Conservation (phyloP, 1,284 basidiomycete species). For the Cerrena zonata region DNA sequence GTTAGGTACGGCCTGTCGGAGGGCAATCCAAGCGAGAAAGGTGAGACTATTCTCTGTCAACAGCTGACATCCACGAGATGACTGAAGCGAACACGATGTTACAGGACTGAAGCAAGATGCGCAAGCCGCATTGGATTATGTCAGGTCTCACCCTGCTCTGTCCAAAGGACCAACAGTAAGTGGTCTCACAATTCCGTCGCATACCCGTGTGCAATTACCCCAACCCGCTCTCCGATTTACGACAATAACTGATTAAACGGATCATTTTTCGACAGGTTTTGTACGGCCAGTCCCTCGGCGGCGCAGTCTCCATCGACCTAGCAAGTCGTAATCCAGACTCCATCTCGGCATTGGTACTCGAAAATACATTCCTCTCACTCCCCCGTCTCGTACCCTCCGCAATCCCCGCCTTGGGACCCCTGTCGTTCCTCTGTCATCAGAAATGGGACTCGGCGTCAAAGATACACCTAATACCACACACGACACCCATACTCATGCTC, state of each 20-base stretch:
- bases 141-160: conserved; percentile 65
- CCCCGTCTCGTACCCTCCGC: conserved; percentile 76
- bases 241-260: too few relatives aligned
- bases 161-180: conserved; percentile 63
- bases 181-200: conserved; percentile 4
- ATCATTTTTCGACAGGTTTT: conserved; percentile 49
- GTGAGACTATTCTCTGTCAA: conserved; percentile 31
- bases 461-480: conserved; percentile 61
- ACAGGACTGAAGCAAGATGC: conserved; percentile 77
- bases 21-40: conserved; percentile 79
- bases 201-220: neutral
- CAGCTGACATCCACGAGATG: conserved; percentile 8
- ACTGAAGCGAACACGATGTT: neutral
- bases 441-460: conserved; percentile 82
- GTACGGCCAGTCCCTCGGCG: conserved; percentile 94
- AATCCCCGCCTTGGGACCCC: conserved; percentile 71
- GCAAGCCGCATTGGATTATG: conserved; percentile 73
- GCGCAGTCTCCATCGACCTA: conserved; percentile 89
- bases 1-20: conserved; percentile 79
- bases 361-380: conserved; percentile 88
- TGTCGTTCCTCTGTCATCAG: conserved; percentile 83
- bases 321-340: conserved; percentile 73
- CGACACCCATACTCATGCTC: conserved; percentile 82
- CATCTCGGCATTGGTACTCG: conserved; percentile 76
- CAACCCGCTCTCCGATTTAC: too few relatives aligned